These are phyloP conservation scores for Tulasnella sp. DNA, from an alignment of 768 basidiomycete genomes.

Conservation along the genomic window DNA sequence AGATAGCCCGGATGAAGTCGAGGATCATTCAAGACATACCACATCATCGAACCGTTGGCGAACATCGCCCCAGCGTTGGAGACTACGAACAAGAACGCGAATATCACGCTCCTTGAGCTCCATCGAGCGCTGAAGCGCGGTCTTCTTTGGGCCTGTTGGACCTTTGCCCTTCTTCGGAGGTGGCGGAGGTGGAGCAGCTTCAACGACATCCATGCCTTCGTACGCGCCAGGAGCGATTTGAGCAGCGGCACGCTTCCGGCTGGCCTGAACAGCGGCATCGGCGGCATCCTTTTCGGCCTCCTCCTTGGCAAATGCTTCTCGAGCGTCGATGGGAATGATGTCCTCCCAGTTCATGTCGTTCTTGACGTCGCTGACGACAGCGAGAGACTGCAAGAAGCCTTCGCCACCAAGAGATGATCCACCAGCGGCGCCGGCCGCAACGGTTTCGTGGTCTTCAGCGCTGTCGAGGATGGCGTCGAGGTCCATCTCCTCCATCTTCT, in stretches of 20 bases:
- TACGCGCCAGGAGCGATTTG: constrained; percentile 61
- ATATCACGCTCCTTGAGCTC: constrained; percentile 96
- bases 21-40: constrained; percentile 41
- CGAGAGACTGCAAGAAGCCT: constrained; percentile 90
- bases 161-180: constrained; percentile 66
- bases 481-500: constrained; percentile 98
- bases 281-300: constrained; percentile 60
- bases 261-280: constrained; percentile 56
- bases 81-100: constrained; percentile 85
- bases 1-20: neutral
- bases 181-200: constrained; percentile 44
- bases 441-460: constrained; percentile 95
- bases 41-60: constrained; percentile 89
- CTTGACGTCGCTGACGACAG: constrained; percentile 94
- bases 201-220: constrained; percentile 88
- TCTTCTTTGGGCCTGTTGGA: constrained; percentile 71
- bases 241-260: constrained; percentile 77
- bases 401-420: constrained; percentile 96
- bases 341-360: constrained; percentile 99
- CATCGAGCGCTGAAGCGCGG: constrained; percentile 88
- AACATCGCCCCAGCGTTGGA: constrained; percentile 98
- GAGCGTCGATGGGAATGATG: constrained; percentile 90
- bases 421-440: constrained; percentile 69
- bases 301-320: constrained; percentile 74
- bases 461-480: constrained; percentile 95